phyloP scores from a whole-genome alignment of 2,329 filamentous ascomycete genomes.

The Chrysoporthe deuterocubensis region DNA sequence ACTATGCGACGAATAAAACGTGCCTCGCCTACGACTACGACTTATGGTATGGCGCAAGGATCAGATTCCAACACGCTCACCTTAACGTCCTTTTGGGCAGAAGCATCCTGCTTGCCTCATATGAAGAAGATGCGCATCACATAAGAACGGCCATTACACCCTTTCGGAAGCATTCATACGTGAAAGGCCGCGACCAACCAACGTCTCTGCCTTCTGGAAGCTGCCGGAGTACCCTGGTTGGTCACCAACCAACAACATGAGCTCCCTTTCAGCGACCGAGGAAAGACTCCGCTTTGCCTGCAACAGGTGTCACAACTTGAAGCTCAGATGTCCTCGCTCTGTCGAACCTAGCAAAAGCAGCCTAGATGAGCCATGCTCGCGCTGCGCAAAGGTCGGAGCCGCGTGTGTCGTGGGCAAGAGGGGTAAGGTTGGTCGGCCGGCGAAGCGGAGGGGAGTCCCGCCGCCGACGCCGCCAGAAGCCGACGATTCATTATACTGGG shows the following conservation, averaged over 20 bases:
- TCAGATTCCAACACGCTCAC: no score
- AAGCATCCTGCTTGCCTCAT: no score
- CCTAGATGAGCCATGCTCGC: not conserved
- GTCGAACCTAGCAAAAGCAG: not conserved
- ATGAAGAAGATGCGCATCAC: no score
- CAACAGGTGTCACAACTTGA: conserved; percentile 7
- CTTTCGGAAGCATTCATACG: no score
- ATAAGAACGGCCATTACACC: no score
- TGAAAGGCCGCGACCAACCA: no score
- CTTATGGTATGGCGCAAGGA: no score
- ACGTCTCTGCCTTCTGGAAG: not conserved
- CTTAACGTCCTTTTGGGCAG: no score
- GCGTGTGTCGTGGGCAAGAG: not conserved
- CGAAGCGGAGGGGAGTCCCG: not conserved
- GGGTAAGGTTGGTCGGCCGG: not conserved
- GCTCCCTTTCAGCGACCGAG: not conserved
- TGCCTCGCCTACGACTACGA: no score
- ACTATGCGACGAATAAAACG: no score
- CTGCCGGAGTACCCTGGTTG: not conserved
- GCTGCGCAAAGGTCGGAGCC: conserved; percentile 4
- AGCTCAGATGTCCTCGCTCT: conserved; percentile 5
- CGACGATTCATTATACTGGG: not conserved
- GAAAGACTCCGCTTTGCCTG: not conserved
- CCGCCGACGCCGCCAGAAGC: not conserved
- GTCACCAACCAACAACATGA: not conserved